Evolutionary conservation across 768 basidiomycete species (phyloP), one percentile per base, ranked within the genome.

Genomic region (Cystofilobasidium capitatum): DNA sequence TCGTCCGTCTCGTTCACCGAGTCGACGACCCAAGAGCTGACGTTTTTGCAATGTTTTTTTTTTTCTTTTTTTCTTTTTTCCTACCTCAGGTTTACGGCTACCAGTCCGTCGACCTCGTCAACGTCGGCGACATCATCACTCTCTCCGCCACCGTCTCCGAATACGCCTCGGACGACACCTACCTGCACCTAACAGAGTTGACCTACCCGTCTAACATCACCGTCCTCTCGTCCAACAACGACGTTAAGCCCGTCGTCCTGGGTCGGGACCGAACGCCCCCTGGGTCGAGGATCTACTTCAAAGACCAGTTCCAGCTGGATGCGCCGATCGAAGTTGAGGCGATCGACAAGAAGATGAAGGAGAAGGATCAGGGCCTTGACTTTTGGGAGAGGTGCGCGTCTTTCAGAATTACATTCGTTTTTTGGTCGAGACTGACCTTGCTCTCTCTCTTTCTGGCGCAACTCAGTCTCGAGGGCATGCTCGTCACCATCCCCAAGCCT

Each of bases 311-410:
- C 33, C 33, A 47, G 20, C 61, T 62, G 16, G 29, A 29, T 13
- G 13, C 61, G 40, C 61, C 42, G 20, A 49, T 62, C 44, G 42
- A 62, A 40, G 24, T 62, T 44, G 61, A 62, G 61, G n/a, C 17
- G 6, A 42, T 35, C 29, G 61, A 33, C 44, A 49, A 44, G 33
- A 45, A 44, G 22, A 13, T 62, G n/a, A 45, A 80, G 61, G 84
- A 84, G 1, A 78, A 81, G 33, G 74, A 78, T 51, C 85, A 78
- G 66, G 85, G 84, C 9, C 73, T 85, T 39, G 84, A 85, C 72
- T 85, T 86, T 72, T 86, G 84, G 84, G 80, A 83, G 72, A 83
- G 82, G 61, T 58, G 54, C n/a, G 54, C n/a, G 17, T 42, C 40
- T 20, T 42, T 42, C 40, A 20, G n/a, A n/a, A n/a, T n/a, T n/a